Conservation (phyloP, 176 grass and related monocot genomes). For the Echinochloa phyllopogon region DNA sequence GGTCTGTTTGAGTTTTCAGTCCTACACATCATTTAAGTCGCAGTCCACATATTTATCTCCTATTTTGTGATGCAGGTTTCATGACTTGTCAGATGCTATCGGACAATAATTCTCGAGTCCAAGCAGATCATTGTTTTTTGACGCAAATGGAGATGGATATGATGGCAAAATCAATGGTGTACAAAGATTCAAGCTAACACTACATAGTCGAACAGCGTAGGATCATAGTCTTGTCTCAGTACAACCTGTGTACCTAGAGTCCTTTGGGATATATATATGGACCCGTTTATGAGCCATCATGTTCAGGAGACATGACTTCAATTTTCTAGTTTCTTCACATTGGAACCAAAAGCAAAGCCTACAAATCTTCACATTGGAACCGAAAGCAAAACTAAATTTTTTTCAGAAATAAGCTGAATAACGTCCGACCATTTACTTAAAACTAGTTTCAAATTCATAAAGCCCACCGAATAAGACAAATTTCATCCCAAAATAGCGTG, state of each 20-base stretch:
- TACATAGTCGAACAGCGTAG: neutral
- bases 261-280: neutral
- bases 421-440: too few relatives aligned
- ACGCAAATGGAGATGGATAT: neutral
- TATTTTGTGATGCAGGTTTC: constrained; percentile 9
- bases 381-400: too few relatives aligned
- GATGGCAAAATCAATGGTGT: neutral
- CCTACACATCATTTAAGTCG: neutral
- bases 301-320: too few relatives aligned
- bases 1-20: neutral
- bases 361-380: too few relatives aligned
- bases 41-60: neutral
- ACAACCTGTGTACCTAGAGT: neutral
- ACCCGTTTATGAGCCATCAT: too few relatives aligned
- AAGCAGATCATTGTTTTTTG: neutral
- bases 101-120: neutral
- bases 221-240: neutral
- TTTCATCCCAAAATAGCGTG: too few relatives aligned
- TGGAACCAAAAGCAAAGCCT: too few relatives aligned
- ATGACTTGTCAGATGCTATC: neutral
- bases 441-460: too few relatives aligned
- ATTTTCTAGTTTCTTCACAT: too few relatives aligned
- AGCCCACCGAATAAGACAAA: too few relatives aligned
- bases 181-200: neutral
- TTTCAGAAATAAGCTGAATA: too few relatives aligned